Evolutionary conservation across 305 asterid genomes (phyloP).

Genomic region (Fraxinus platypoda): DNA sequence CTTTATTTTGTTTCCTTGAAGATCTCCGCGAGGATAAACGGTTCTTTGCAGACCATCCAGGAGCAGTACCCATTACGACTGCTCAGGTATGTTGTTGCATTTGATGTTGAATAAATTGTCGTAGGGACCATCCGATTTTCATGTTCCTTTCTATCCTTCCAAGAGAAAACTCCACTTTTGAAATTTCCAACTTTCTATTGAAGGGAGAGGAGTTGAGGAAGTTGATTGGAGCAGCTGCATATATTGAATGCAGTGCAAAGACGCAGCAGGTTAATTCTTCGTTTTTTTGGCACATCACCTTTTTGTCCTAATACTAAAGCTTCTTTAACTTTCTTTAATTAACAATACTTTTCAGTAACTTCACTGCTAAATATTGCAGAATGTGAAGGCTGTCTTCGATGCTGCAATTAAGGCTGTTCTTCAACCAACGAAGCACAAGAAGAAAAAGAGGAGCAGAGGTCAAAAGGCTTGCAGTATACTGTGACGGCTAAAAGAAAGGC

Average conservation of each 20-base stretch:
- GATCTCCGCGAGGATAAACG: constrained; percentile 67
- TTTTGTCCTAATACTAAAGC: neutral
- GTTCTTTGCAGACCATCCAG: constrained; percentile 56
- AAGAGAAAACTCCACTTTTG: neutral
- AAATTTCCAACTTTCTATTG: constrained; percentile 12
- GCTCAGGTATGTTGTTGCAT: constrained; percentile 39
- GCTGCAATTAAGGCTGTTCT: constrained; percentile 65
- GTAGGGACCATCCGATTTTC: neutral
- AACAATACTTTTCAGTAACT: constrained; percentile 1
- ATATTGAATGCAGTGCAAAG: constrained; percentile 92
- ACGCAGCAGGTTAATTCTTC: constrained; percentile 68
- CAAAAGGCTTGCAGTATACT: constrained; percentile 57
- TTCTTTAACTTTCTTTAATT: neutral
- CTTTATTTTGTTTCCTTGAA: constrained; percentile 20
- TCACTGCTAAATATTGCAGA: constrained; percentile 38
- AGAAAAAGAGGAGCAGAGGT: constrained; percentile 57
- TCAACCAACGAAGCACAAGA: constrained; percentile 58
- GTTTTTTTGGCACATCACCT: neutral
- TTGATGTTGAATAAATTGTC: neutral
- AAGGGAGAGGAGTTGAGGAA: constrained; percentile 93
- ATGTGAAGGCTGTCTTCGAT: constrained; percentile 68
- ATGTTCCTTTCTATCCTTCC: neutral
- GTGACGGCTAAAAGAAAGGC: constrained; percentile 31
- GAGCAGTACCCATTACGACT: constrained; percentile 53
- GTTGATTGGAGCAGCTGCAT: constrained; percentile 80